Percentiles rank a stretch among this genome's conserved stretches.
phyloP scores from a whole-genome alignment of 495 filamentous ascomycete species.

The Aspergillus mulundensis region DNA sequence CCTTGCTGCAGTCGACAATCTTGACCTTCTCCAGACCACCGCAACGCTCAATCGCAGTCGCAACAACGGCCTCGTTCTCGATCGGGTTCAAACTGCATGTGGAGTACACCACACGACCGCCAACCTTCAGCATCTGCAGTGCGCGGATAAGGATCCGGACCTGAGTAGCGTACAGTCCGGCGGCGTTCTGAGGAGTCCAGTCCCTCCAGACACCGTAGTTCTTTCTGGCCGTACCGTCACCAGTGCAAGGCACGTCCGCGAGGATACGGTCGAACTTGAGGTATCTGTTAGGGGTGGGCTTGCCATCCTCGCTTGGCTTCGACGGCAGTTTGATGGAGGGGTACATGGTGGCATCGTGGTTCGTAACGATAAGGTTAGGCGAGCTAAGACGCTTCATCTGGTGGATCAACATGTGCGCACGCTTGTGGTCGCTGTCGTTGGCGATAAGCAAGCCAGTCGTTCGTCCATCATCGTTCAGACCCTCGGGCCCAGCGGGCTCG shows the following conservation, averaged over 20 bases:
- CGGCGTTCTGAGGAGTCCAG: slow-evolving; percentile 77
- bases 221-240: slow-evolving; percentile 89
- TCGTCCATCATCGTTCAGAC: slow-evolving; percentile 73
- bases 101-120: slow-evolving; percentile 91
- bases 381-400: slow-evolving; percentile 96
- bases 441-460: slow-evolving; percentile 89
- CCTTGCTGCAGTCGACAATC: slow-evolving; percentile 74
- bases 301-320: slow-evolving; percentile 41
- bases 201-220: slow-evolving; percentile 91
- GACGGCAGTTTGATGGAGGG: slow-evolving; percentile 77
- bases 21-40: slow-evolving; percentile 77
- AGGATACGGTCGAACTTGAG: slow-evolving; percentile 96
- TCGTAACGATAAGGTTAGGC: slow-evolving; percentile 93
- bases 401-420: slow-evolving; percentile 93
- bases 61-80: slow-evolving; percentile 93
- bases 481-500: slow-evolving; percentile 42
- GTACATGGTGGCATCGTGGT: slow-evolving; percentile 96
- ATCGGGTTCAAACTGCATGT: slow-evolving; percentile 98
- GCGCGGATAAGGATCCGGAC: slow-evolving; percentile 86
- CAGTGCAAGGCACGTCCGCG: slow-evolving; percentile 94
- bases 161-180: slow-evolving; percentile 82
- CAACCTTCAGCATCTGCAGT: slow-evolving; percentile 93
- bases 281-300: slow-evolving; percentile 59
- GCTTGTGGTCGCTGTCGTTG: slow-evolving; percentile 93
- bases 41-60: slow-evolving; percentile 81